phyloP scores from a whole-genome alignment of 805 yeast genomes.

The Metschnikowia peoriensis region DNA sequence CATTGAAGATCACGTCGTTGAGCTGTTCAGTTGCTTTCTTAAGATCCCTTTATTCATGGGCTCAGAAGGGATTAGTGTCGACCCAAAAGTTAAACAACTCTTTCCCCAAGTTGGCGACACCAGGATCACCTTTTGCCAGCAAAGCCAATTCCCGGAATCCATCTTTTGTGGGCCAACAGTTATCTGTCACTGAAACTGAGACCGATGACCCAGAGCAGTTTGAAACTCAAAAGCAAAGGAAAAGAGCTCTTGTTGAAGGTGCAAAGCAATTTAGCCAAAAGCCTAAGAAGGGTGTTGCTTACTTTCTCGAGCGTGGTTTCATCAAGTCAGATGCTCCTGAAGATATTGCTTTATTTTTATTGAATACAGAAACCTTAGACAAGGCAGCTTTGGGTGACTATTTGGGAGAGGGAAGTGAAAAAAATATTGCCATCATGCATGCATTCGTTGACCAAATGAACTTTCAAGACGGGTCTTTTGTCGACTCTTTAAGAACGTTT shows the following conservation, averaged over 20 bases:
- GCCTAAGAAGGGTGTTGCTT: slow-evolving; percentile 75
- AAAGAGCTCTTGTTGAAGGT: slow-evolving; percentile 77
- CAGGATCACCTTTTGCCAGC: slow-evolving; percentile 25
- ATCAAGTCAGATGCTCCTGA: slow-evolving; percentile 58
- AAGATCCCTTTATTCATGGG: slow-evolving; percentile 82
- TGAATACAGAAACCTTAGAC: slow-evolving; percentile 72
- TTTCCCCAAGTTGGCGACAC: slow-evolving; percentile 1
- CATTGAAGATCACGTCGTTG: slow-evolving; percentile 77
- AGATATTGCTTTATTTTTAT: slow-evolving; percentile 71
- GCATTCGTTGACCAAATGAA: slow-evolving; percentile 88
- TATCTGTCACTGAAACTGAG: slow-evolving; percentile 55
- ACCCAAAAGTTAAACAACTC: slow-evolving; percentile 3
- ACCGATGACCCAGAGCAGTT: slow-evolving; percentile 79
- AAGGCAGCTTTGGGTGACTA: slow-evolving; percentile 86
- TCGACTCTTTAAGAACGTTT: slow-evolving; percentile 81
- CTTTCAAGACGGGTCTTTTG: slow-evolving; percentile 65
- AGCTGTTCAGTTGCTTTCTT: slow-evolving; percentile 79
- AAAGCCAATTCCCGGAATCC: slow-evolving; percentile 30
- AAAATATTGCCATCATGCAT: slow-evolving; percentile 82
- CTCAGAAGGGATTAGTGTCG: slow-evolving; percentile 56
- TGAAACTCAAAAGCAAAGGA: slow-evolving; percentile 78
- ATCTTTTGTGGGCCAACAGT: slow-evolving; percentile 25
- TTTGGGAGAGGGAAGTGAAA: slow-evolving; percentile 83
- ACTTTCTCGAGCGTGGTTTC: slow-evolving; percentile 61
- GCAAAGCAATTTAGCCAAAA: slow-evolving; percentile 77